Conservation (phyloP, 2,329 filamentous ascomycete species). For the Talaromyces piceae region DNA sequence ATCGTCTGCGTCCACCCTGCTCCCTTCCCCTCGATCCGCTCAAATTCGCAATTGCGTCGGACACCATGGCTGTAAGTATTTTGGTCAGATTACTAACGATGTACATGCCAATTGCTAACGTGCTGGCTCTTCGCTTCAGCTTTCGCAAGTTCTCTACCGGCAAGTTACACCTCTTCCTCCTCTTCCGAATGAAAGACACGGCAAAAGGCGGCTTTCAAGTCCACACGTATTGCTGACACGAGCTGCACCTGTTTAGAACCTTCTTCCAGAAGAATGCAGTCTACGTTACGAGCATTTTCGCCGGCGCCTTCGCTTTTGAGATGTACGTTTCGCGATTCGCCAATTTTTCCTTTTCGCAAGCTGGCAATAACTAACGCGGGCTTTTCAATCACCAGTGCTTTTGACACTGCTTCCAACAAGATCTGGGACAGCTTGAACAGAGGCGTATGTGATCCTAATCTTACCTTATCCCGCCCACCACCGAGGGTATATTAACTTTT, state of each 20-base stretch:
- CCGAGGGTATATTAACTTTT: conserved; percentile 12
- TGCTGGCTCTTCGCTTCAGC: conserved; percentile 29
- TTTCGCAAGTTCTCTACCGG: conserved; percentile 54
- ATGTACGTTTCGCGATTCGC: conserved; percentile 58
- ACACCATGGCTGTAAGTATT: conserved; percentile 50
- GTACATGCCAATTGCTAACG: conserved; percentile 20
- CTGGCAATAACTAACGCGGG: neutral
- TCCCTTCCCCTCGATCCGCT: neutral
- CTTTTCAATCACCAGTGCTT: conserved; percentile 54
- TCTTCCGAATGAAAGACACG: too few relatives aligned
- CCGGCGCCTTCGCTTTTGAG: conserved; percentile 81
- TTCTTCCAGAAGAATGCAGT: conserved; percentile 80
- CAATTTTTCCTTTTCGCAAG: conserved; percentile 7
- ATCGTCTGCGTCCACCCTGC: conserved; percentile 14
- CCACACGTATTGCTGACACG: conserved; percentile 13
- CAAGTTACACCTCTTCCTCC: conserved; percentile 34
- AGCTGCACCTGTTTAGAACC: conserved; percentile 47
- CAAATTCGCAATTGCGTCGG: neutral
- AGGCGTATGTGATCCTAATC: conserved; percentile 60
- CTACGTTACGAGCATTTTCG: conserved; percentile 83
- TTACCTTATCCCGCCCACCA: neutral
- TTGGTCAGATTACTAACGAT: neutral
- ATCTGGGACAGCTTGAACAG: conserved; percentile 88
- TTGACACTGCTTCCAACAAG: conserved; percentile 72
- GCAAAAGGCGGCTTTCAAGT: conserved; percentile 3